Evolutionary conservation across 1,284 basidiomycete genomes (phyloP).

Genomic region (Hortiboletus rubellus): DNA sequence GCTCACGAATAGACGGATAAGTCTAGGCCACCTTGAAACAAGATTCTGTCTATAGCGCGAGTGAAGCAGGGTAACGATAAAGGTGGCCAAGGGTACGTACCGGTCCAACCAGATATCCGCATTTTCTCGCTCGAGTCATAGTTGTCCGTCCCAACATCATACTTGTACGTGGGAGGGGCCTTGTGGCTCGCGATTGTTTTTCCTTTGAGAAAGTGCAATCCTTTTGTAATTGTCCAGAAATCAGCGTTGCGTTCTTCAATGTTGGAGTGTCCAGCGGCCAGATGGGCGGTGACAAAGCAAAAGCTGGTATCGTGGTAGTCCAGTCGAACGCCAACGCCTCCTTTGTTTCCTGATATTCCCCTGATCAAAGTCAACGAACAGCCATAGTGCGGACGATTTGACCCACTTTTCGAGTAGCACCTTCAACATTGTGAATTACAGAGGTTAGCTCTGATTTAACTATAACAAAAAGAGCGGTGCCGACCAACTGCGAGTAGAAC

Average conservation of each 20-base stretch:
- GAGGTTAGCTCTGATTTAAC: constrained; percentile 77
- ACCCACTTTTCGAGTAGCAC: constrained; percentile 81
- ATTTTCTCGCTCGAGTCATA: constrained; percentile 98
- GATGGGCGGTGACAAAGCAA: constrained; percentile 94
- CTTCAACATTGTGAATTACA: constrained; percentile 89
- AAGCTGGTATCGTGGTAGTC: constrained; percentile 89
- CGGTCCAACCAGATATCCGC: constrained; percentile 97
- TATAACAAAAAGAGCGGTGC: constrained; percentile 87
- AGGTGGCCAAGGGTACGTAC: constrained; percentile 41
- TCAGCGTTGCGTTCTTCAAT: constrained; percentile 91
- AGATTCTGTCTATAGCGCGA: constrained; percentile 71
- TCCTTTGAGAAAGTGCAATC: constrained; percentile 85
- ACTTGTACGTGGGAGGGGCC: constrained; percentile 92
- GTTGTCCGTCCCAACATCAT: constrained; percentile 78
- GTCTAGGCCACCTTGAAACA: constrained; percentile 81
- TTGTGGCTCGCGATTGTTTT: constrained; percentile 89
- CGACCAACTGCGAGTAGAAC: constrained; percentile 71
- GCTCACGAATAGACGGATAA: constrained; percentile 69
- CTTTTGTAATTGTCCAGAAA: constrained; percentile 84
- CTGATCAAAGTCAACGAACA: constrained; percentile 42
- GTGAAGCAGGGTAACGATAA: background rate
- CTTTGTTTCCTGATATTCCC: constrained; percentile 98
- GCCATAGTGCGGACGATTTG: background rate
- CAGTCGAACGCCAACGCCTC: constrained; percentile 90
- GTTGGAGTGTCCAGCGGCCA: constrained; percentile 92